These are phyloP conservation scores for Aegilops speltoides DNA, from an alignment of 176 grass and related monocot species.

Conservation along the genomic window DNA sequence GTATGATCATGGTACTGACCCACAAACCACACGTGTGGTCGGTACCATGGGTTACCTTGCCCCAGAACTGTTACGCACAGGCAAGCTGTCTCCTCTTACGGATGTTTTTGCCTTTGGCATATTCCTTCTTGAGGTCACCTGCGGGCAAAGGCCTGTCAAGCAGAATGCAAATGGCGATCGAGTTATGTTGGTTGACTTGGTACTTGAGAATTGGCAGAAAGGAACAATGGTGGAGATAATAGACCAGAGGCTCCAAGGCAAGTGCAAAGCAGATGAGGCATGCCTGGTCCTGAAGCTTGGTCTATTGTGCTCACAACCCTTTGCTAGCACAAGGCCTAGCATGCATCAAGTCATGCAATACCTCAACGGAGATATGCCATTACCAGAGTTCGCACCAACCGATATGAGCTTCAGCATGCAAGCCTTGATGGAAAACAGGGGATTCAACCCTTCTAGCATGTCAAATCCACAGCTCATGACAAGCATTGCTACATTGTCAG, in stretches of 20 bases:
- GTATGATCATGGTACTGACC: conserved; percentile 7
- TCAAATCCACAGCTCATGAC: not conserved
- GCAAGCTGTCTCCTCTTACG: not conserved
- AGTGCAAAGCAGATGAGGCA: not conserved
- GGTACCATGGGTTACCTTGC: conserved; percentile 11
- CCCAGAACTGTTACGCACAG: not conserved
- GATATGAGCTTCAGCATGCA: conserved; percentile 8
- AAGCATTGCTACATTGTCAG: not conserved
- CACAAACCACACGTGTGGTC: not conserved
- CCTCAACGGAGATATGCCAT: conserved; percentile 2
- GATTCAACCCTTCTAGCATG: not conserved
- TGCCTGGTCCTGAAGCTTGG: not conserved
- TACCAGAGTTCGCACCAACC: not conserved
- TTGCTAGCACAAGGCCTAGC: not conserved
- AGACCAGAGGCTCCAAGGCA: conserved; percentile 8
- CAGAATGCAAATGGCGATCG: not conserved
- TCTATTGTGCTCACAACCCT: conserved; percentile 1
- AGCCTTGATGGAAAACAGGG: conserved; percentile 12
- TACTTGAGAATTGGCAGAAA: not conserved
- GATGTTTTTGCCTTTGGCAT: conserved; percentile 4
- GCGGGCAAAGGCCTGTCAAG: conserved; percentile 4
- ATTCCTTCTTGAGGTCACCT: conserved; percentile 6
- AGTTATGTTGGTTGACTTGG: not conserved
- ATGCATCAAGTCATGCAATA: conserved; percentile 2
- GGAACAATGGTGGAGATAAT: not conserved